Percentiles rank a stretch among this genome's conserved stretches.
These are phyloP conservation scores for Termitomyces sp. DNA, from an alignment of 768 basidiomycete genomes.

Conservation along the genomic window DNA sequence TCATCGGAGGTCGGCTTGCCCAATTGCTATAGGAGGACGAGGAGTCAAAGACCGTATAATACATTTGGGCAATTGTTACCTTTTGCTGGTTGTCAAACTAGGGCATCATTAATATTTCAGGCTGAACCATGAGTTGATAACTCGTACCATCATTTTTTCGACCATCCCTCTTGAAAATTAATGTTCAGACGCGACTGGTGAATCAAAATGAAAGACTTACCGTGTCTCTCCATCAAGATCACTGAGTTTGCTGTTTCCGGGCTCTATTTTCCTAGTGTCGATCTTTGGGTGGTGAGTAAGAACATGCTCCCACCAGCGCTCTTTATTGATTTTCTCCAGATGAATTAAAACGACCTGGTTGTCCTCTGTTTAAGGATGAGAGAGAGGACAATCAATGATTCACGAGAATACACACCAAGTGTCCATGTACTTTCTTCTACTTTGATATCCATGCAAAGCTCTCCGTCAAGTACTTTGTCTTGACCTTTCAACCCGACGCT, in stretches of 20 bases:
- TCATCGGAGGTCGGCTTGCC: conserved; percentile 96
- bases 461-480: conserved; percentile 84
- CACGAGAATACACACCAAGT: conserved; percentile 57
- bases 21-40: conserved; percentile 63
- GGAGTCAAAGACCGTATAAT: conserved; percentile 1
- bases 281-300: conserved; percentile 94
- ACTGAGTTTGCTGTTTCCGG: conserved; percentile 92
- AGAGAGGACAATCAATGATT: background rate
- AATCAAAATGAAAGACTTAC: conserved; percentile 31
- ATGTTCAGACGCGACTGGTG: background rate
- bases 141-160: conserved; percentile 98
- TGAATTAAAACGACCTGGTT: conserved; percentile 70
- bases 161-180: conserved; percentile 78
- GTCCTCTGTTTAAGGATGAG: conserved; percentile 56
- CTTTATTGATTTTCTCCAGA: conserved; percentile 83
- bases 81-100: conserved; percentile 82
- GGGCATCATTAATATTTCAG: background rate
- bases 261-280: conserved; percentile 94
- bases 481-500: conserved; percentile 83
- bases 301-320: conserved; percentile 98
- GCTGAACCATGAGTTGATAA: background rate
- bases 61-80: conserved; percentile 30
- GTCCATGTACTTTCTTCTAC: conserved; percentile 98
- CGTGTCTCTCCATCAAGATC: conserved; percentile 96
- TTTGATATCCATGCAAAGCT: conserved; percentile 91